Evolutionary conservation across 129 eudicot genomes (phyloP), one percentile per base, ranked within the genome.

Genomic region (Mikania micrantha): DNA sequence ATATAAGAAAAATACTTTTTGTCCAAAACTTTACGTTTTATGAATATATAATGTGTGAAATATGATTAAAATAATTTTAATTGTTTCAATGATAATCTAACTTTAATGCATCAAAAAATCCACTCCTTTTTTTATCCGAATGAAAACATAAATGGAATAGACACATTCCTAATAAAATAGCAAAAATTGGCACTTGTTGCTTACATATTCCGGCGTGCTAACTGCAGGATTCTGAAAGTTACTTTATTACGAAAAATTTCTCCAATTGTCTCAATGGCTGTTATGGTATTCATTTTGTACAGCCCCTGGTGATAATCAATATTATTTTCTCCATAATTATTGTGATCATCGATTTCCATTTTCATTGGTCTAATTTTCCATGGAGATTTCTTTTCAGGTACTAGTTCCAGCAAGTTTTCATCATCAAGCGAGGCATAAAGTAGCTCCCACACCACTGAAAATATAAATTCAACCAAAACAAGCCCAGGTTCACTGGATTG

Each of bases 361-460:
- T 86, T 90, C n/a, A 78, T 76, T 53, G 83, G 29, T 70, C 62
- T 78, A 64, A 44, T 73, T 62, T 81, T 82, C 98, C 98, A 86
- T 53, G 68, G 83, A 40, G 92, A 86, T 72, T 73, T 86, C 82
- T 86, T 88, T 49, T 84, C 87, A 44, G 87, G 69, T 42, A 88
- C 83, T 67, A 84, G 82, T 70, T 86, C 98, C 78, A 88, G 81
- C 75, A 93, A 74, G 41, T 83, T 83, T 66, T 93, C 98, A 73
- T 93, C 98, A 48, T 88, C 96, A 41, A 93, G 86, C 41, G 98
- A 82, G 60, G 96, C 96, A 77, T 88, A 95, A 77, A 93, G 84
- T 69, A 93, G 79, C 78, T 86, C 76, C 96, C 98, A 93, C 64
- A 82, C 90, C 67, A 77, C 77, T 28, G 92, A 75, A 60, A 88